A percentile compares a stretch with the other conserved stretches of the same genome.
Conservation (phyloP, 352 stramenopile genomes). For the Globisporangium mamillatum region DNA sequence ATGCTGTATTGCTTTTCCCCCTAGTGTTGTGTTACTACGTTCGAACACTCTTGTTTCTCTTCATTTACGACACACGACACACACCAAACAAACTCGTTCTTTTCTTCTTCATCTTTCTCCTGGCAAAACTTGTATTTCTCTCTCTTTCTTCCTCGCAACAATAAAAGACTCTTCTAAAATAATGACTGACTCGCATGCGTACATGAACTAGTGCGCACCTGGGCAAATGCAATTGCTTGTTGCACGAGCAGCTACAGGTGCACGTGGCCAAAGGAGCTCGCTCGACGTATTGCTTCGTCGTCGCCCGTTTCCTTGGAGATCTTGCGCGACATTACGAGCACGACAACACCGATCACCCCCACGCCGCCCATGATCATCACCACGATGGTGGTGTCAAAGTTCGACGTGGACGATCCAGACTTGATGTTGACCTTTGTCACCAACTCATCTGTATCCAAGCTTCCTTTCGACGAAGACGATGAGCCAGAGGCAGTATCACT, state of each 20-base stretch:
- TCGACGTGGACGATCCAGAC: conserved; percentile 15
- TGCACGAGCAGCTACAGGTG: conserved; percentile 1
- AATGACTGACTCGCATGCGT: conserved; percentile 2
- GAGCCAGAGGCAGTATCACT: conserved; percentile 4
- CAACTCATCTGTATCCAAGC: conserved; percentile 9
- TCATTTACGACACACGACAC: conserved; percentile 1
- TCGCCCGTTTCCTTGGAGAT: conserved; percentile 52
- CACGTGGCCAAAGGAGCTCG: conserved; percentile 14
- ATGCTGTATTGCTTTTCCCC: background rate
- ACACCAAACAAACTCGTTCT: background rate
- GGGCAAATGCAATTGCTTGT: background rate
- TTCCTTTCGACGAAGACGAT: background rate
- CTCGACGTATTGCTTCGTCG: conserved; percentile 24
- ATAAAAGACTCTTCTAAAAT: conserved; percentile 8
- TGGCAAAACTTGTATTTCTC: background rate
- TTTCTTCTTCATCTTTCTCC: background rate
- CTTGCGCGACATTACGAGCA: conserved; percentile 52
- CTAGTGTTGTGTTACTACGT: background rate
- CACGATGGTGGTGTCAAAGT: conserved; percentile 46
- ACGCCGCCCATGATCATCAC: conserved; percentile 56
- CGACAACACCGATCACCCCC: conserved; percentile 43
- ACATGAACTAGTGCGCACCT: background rate
- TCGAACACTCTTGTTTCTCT: background rate
- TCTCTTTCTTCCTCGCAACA: background rate
- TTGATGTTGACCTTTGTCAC: conserved; percentile 15